Conservation (phyloP, 176 grass and related monocot genomes). For the Dactylis glomerata region DNA sequence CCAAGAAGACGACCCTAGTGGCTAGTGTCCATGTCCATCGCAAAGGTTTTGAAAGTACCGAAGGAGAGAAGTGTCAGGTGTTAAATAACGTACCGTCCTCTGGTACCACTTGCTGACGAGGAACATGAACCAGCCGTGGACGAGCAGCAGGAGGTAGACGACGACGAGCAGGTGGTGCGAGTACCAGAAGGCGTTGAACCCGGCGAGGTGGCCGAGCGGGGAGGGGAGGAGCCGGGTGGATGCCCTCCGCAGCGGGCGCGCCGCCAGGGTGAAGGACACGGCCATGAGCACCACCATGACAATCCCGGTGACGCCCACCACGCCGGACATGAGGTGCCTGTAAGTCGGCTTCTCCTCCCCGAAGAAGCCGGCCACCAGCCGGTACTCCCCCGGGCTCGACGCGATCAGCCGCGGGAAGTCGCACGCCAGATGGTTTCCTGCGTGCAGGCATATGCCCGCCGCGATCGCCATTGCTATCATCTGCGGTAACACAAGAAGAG, state of each 20-base stretch:
- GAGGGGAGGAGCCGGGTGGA: conserved; percentile 27
- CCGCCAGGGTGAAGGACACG: conserved; percentile 78
- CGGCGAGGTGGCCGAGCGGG: conserved; percentile 58
- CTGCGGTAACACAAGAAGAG: conserved; percentile 10
- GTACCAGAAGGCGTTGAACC: conserved; percentile 93
- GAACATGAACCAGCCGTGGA: conserved; percentile 77
- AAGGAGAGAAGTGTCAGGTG: neutral
- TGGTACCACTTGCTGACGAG: conserved; percentile 72
- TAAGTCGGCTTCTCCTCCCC: conserved; percentile 54
- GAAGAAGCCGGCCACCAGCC: conserved; percentile 47
- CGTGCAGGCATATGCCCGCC: conserved; percentile 57
- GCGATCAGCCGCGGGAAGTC: conserved; percentile 73
- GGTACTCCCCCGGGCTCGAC: conserved; percentile 42
- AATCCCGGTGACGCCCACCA: conserved; percentile 77
- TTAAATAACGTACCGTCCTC: conserved; percentile 46
- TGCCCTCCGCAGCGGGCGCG: conserved; percentile 48
- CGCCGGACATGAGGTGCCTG: conserved; percentile 51
- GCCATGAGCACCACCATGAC: conserved; percentile 78
- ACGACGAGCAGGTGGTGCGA: conserved; percentile 83
- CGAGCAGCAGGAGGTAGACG: conserved; percentile 67
- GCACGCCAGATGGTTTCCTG: conserved; percentile 72
- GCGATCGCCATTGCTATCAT: conserved; percentile 75
- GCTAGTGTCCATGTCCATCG: neutral
- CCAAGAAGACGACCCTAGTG: neutral
- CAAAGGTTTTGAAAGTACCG: neutral